Conservation (phyloP, 2,329 filamentous ascomycete genomes). For the Delphinella strobiligena region DNA sequence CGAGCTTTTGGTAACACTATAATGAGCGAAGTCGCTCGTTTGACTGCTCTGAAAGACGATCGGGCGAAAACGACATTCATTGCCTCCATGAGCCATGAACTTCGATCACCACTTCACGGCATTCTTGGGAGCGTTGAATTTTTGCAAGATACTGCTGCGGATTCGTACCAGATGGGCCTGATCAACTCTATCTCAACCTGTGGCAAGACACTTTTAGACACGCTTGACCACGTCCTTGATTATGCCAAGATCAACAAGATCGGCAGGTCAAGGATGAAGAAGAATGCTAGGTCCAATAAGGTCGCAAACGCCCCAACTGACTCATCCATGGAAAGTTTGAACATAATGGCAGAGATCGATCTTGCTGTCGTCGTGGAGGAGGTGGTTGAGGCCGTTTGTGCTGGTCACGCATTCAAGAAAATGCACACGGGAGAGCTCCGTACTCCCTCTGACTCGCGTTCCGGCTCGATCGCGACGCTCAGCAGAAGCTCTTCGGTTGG, state of each 20-base stretch:
- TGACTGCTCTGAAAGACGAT: constrained; percentile 28
- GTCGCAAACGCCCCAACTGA: constrained; percentile 2
- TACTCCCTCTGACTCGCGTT: not conserved
- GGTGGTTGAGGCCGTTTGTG: constrained; percentile 9
- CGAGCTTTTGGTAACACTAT: constrained; percentile 28
- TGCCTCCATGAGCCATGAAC: constrained; percentile 38
- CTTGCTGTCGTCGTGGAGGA: constrained; percentile 6
- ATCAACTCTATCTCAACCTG: constrained; percentile 37
- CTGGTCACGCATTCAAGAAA: constrained; percentile 32
- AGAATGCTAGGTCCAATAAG: constrained; percentile 7
- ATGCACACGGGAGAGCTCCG: constrained; percentile 7
- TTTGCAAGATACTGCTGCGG: constrained; percentile 30
- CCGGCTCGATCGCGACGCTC: not conserved
- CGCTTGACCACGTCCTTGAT: constrained; percentile 28
- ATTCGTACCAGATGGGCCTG: constrained; percentile 29
- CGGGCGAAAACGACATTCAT: constrained; percentile 39
- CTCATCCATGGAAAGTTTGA: constrained; percentile 6
- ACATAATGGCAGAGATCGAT: constrained; percentile 6
- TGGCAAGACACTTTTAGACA: constrained; percentile 36
- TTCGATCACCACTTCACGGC: constrained; percentile 34
- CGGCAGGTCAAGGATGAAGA: constrained; percentile 13
- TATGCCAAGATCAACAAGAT: constrained; percentile 33
- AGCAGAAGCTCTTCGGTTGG: not conserved
- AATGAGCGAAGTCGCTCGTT: constrained; percentile 26
- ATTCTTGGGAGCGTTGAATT: constrained; percentile 37